A percentile compares a stretch with the other conserved stretches of the same genome.
Conservation (phyloP, 805 yeast genomes). For the Middelhovenomyces tepae region DNA sequence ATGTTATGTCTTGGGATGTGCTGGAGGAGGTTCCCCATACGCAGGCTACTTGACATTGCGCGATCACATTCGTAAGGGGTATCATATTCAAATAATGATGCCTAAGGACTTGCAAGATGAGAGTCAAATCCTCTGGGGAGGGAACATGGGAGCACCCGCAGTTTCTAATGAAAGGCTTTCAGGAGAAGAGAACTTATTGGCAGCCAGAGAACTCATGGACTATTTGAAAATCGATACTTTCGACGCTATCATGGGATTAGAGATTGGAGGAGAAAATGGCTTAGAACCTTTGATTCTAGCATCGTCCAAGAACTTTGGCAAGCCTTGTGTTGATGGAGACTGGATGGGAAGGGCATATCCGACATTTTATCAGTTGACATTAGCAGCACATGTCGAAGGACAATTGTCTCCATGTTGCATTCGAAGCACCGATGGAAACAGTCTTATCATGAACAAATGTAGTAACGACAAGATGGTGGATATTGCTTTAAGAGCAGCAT, state of each 20-base stretch:
- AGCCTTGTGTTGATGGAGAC: too few species aligned
- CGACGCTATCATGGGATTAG: slow-evolving; percentile 16
- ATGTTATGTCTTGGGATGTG: slow-evolving; percentile 41
- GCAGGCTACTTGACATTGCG: slow-evolving; percentile 30
- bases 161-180: slow-evolving; percentile 34
- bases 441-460: too few species aligned
- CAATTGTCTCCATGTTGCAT: too few species aligned
- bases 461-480: too few species aligned
- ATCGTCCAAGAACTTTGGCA: too few species aligned
- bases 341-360: too few species aligned
- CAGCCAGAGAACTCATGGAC: slow-evolving; percentile 25
- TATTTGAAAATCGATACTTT: slow-evolving; percentile 11
- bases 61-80: slow-evolving; percentile 31
- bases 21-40: slow-evolving; percentile 46
- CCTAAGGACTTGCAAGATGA: slow-evolving; percentile 25
- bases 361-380: too few species aligned
- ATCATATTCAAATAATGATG: slow-evolving; percentile 29
- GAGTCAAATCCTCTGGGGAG: slow-evolving; percentile 26
- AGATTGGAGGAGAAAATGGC: slow-evolving; percentile 28
- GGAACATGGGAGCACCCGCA: slow-evolving; percentile 41
- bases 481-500: too few species aligned
- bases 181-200: slow-evolving; percentile 31
- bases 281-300: too few species aligned
- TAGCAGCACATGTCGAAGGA: too few species aligned
- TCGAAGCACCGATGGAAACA: too few species aligned